A percentile compares a stretch with the other conserved stretches of the same genome.
Conservation (phyloP, 208 protist genomes). For the Tetramitus jugosus region DNA sequence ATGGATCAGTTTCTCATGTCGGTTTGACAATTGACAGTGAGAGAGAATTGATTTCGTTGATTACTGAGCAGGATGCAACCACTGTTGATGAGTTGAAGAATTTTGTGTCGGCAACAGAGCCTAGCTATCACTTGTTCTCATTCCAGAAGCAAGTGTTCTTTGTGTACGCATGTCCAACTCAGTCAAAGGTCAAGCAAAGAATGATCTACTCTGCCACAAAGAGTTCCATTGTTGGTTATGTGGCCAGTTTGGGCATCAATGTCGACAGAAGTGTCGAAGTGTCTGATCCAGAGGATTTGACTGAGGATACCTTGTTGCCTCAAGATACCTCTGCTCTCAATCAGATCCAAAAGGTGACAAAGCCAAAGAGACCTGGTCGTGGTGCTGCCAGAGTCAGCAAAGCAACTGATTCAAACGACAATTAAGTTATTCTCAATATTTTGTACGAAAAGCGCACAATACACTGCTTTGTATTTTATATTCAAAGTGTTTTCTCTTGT, state of each 20-base stretch:
- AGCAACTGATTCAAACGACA: too few species aligned
- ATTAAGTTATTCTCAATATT: too few species aligned
- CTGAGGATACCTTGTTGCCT: slow-evolving; percentile 21
- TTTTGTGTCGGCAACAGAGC: slow-evolving; percentile 15
- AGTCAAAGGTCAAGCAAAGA: slow-evolving; percentile 32
- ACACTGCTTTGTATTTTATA: too few species aligned
- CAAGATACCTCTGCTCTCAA: slow-evolving; percentile 22
- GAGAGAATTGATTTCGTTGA: slow-evolving; percentile 27
- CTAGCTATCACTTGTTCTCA: slow-evolving; percentile 36
- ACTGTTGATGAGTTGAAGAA: neutral
- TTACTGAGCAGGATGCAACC: neutral
- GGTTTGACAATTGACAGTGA: slow-evolving; percentile 31
- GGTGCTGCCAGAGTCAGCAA: slow-evolving; percentile 14
- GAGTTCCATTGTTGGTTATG: slow-evolving; percentile 15
- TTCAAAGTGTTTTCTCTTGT: too few species aligned
- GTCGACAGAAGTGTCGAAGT: slow-evolving; percentile 35
- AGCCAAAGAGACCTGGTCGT: slow-evolving; percentile 34
- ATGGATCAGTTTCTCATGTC: slow-evolving; percentile 9
- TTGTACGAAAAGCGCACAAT: too few species aligned
- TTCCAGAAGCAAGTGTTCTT: slow-evolving; percentile 33
- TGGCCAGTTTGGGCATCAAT: slow-evolving; percentile 13
- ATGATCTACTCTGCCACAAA: slow-evolving; percentile 40
- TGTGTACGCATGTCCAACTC: slow-evolving; percentile 40
- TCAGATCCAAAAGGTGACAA: slow-evolving; percentile 28
- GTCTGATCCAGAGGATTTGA: slow-evolving; percentile 26